Base-by-base conservation (phyloP, 192 early-diverging fungal genomes). In the Coemansia sp. region DNA sequence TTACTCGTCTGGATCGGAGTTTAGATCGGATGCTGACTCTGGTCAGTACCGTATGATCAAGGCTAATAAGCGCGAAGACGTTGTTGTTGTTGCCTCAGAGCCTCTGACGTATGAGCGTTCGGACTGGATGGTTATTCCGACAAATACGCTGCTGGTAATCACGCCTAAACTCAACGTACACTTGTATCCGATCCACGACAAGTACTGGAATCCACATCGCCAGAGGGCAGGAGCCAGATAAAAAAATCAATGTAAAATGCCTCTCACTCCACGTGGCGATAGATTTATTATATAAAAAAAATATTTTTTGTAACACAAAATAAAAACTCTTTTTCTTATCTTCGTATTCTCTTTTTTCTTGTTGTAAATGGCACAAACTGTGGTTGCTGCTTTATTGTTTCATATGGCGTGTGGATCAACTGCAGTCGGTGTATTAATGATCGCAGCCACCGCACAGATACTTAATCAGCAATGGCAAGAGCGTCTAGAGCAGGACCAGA, bases 41-140 rank as follows among this genome's bases (percentile, higher is more conserved):
- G 87, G 90, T 12, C 82, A 88, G 73, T 93, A 93, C 60, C 81
- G 85, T 13, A 93, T 93, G 91, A 73, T 74, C 74, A 79, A 85
- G 76, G 76, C 80, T 8, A 82, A 82, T 53, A 88, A 88, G 72
- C 88, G 89, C 34, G 91, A 93, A 65, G 91, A 93, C 64, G 90
- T 92, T 64, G 91, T 93, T 13, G 86, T 93, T 10, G 87, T 93
- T 65, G 90, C 91, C 0, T 88, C 87, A 0, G 91, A 93, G 67
- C 91, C 91, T n/a, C 67, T 93, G 40, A 93, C 91, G 22, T 93
- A 89, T 60, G 90, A 91, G 65, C 87, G 88, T 62, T 87, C 89
- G 8, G 91, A 93, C 80, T 93, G 91, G 91, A 68, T 91, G 64
- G 89, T 85, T 32, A 89, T 93, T 47, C 91, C 91, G 2, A 88